A percentile compares a stretch with the other conserved stretches of the same genome.
Evolutionary conservation across 106 monocot species (phyloP).

Genomic region (Platanthera zijinensis): DNA sequence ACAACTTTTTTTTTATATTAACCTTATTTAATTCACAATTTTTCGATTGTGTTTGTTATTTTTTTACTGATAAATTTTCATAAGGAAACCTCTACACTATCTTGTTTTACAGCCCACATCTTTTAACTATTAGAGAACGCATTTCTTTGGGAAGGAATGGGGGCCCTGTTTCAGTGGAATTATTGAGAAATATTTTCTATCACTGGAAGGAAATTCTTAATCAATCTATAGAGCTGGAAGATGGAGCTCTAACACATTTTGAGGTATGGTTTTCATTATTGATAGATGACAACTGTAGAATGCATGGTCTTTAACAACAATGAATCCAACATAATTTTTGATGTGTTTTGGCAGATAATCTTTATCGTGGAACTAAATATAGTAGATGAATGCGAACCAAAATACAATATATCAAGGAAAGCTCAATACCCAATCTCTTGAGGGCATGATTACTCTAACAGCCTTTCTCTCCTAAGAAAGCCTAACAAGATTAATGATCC

Average conservation of each 20-base stretch:
- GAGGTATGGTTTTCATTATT: conserved; percentile 44
- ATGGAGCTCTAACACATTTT: conserved; percentile 78
- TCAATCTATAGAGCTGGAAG: conserved; percentile 64
- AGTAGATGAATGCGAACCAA: no score
- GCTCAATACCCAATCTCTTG: no score
- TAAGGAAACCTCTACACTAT: background rate
- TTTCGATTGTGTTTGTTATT: no score
- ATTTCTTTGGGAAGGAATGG: conserved; percentile 74
- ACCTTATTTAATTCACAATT: no score
- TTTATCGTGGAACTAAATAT: no score
- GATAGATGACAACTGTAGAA: background rate
- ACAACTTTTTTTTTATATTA: no score
- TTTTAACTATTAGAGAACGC: conserved; percentile 81
- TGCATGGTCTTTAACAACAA: background rate
- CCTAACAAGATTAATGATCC: no score
- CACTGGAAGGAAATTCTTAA: conserved; percentile 53
- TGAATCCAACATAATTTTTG: background rate
- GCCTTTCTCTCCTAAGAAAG: no score
- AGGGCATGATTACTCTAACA: no score
- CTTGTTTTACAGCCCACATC: conserved; percentile 65
- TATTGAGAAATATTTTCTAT: conserved; percentile 38
- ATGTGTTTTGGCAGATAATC: background rate
- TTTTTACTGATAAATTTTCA: background rate
- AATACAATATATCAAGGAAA: no score
- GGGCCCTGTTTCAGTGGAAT: conserved; percentile 50